phyloP scores from a whole-genome alignment of 1,139 yeast species.

The Pichia cactophila region DNA sequence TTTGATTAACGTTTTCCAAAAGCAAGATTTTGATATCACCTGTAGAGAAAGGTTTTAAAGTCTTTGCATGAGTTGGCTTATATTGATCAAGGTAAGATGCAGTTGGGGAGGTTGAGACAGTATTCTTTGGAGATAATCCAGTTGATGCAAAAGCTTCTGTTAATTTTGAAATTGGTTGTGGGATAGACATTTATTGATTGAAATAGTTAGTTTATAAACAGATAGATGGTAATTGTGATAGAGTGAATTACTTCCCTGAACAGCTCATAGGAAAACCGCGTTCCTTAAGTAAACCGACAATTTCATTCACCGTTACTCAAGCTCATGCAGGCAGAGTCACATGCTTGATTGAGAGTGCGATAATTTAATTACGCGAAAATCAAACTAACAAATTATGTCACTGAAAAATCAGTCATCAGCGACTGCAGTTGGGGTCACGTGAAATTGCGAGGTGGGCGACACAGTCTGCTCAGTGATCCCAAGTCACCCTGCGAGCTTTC shows the following conservation, averaged over 20 bases:
- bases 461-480: no score
- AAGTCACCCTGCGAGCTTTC: no score
- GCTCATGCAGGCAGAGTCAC: neutral
- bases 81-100: conserved; percentile 43
- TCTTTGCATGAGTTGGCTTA: conserved; percentile 52
- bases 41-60: conserved; percentile 80
- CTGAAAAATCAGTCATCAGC: conserved; percentile 1
- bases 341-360: no score
- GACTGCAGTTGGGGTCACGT: neutral
- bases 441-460: conserved; percentile 1
- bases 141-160: conserved; percentile 51
- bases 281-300: neutral
- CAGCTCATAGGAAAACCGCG: neutral
- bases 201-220: neutral
- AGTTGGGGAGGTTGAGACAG: conserved; percentile 71
- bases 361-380: neutral
- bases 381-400: no score
- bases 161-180: conserved; percentile 56
- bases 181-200: conserved; percentile 44
- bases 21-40: conserved; percentile 88
- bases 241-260: neutral
- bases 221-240: neutral
- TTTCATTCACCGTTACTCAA: neutral
- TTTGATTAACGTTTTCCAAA: conserved; percentile 85
- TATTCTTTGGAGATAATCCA: conserved; percentile 37